These are phyloP conservation scores for Leccinum subgranulosum DNA, from an alignment of 768 basidiomycete genomes.

Conservation along the genomic window DNA sequence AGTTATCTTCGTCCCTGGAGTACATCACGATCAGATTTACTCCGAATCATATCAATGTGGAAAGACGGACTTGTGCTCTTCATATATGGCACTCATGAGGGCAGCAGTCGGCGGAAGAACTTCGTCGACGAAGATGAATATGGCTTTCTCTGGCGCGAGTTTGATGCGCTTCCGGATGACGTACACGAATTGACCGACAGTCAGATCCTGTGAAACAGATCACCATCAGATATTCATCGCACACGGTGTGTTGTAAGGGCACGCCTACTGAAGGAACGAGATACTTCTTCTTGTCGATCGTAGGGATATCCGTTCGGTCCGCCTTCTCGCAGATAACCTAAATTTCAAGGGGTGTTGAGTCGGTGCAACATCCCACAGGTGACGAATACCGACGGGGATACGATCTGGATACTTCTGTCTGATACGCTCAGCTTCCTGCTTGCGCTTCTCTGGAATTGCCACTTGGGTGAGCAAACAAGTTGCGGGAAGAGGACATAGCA, in stretches of 20 bases:
- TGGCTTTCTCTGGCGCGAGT: constrained; percentile 98
- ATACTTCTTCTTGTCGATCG: constrained; percentile 99
- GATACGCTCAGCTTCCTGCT: constrained; percentile 98
- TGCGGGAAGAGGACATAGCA: constrained; percentile 24
- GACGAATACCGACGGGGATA: constrained; percentile 71
- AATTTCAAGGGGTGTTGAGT: constrained; percentile 6
- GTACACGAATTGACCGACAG: constrained; percentile 98
- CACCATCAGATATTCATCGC: constrained; percentile 28
- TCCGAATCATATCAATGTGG: neutral
- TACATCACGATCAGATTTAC: constrained; percentile 25
- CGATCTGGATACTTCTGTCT: constrained; percentile 98
- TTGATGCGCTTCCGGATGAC: constrained; percentile 99
- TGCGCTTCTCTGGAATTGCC: constrained; percentile 83
- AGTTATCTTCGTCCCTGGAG: constrained; percentile 94
- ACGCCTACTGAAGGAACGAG: constrained; percentile 88
- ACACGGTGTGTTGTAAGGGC: neutral
- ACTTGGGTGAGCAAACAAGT: constrained; percentile 32
- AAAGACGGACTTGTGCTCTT: constrained; percentile 92
- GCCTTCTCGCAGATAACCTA: constrained; percentile 99
- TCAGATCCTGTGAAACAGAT: constrained; percentile 66
- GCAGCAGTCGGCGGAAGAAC: constrained; percentile 97
- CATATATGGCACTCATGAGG: constrained; percentile 97
- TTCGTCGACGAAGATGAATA: constrained; percentile 99
- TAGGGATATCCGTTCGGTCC: constrained; percentile 96
- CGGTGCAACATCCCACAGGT: neutral